Evolutionary conservation across 83 land plant species (phyloP).

Genomic region (Picea abies): DNA sequence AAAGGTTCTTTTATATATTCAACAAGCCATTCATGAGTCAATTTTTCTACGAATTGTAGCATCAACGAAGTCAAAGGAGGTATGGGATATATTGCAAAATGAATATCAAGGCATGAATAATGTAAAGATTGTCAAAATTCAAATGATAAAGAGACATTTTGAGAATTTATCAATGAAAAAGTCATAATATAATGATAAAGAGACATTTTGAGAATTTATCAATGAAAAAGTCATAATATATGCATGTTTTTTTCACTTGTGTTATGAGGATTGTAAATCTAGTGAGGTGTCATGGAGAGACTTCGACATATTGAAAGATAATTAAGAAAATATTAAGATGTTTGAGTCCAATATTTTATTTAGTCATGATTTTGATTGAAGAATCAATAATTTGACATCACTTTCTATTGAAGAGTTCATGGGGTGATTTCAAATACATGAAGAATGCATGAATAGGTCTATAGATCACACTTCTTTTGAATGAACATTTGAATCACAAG

Average conservation of each 20-base stretch:
- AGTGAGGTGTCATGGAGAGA: not conserved
- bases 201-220: not conserved
- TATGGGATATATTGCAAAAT: not conserved
- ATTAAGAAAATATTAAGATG: not conserved
- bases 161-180: too few relatives aligned
- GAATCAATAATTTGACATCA: not conserved
- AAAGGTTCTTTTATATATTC: not conserved
- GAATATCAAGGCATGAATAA: not conserved
- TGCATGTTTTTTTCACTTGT: not conserved
- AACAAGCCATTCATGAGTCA: not conserved
- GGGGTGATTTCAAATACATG: not conserved
- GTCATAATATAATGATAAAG: too few relatives aligned
- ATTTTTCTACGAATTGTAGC: too few relatives aligned
- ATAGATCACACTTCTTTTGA: too few relatives aligned
- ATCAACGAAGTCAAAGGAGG: not conserved
- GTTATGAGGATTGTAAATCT: not conserved
- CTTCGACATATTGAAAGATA: not conserved
- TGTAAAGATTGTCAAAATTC: too few relatives aligned
- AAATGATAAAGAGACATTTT: too few relatives aligned
- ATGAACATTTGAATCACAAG: not conserved
- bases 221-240: not conserved
- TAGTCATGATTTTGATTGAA: too few relatives aligned
- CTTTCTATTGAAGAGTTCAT: not conserved
- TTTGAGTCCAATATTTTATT: not conserved
- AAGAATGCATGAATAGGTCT: too few relatives aligned